Base-by-base conservation (phyloP, 192 early-diverging fungal species). In the Coemansia sp. region DNA sequence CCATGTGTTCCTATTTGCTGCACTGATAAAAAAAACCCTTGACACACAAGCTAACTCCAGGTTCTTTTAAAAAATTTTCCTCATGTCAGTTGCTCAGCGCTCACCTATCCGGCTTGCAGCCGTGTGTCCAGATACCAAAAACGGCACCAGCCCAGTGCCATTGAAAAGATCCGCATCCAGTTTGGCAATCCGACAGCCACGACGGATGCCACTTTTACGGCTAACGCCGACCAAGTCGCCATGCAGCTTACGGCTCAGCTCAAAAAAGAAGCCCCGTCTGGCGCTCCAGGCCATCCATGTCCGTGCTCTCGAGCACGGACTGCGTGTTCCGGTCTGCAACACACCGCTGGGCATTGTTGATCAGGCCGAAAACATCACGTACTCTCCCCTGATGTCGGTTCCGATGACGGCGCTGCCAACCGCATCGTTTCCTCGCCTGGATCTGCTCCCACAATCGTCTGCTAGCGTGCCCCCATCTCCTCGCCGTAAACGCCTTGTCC, bases 201-300 rank as follows among this genome's bases (percentile, higher is more conserved):
- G 65, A 14, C 59, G 59, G 40, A 1, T 40, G 23, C 33, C 65
- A 10, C 40, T 56, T 7, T 40, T 68, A 14, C 65, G 65, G 14
- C 39, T 43, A 37, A 26, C 48, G 30, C 58, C 58, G 13, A 54
- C 55, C 44, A 68, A 68, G 41, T 43, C 42, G 4, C 28, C 48
- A 3, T 16, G 20, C 48, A 41, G 58, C 37, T 52, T 45, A 3
- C 50, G 28, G 51, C 47, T 53, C 44, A 40, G 42, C 48, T 40
- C 37, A 43, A 65, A 67, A 31, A 68, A 69, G 50, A 60, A 55
- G 57, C 38, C 45, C 8, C 66, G 72, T 30, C 37, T 53, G 23
- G 50, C 72, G 3, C 72, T 76, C 7, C 72, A 76, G 21, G 21
- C 62, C 41, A 68, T 76, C 49, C 65, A 76, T 38, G 58, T 69